Conservation (phyloP, 2,329 filamentous ascomycete species). For the Aspergillus sp. region DNA sequence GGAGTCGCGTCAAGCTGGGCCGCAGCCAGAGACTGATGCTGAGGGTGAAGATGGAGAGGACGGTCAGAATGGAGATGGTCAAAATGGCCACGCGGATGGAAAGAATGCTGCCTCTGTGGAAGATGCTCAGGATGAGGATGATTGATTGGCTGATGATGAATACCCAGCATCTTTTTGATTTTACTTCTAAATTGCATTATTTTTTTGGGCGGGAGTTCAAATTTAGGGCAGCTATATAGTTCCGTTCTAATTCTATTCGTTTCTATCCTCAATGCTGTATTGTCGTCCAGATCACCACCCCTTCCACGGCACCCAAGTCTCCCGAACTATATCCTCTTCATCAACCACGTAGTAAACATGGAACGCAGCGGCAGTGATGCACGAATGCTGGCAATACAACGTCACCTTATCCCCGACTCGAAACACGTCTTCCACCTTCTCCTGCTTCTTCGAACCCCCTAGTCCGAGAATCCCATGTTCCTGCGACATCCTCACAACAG, state of each 20-base stretch:
- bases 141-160: not conserved
- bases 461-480: constrained; percentile 74
- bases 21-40: not conserved
- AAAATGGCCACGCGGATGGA: not conserved
- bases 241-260: no score
- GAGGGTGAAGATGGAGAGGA: not conserved
- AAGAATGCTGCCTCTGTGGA: constrained; percentile 8
- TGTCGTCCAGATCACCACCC: constrained; percentile 17
- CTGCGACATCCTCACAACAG: constrained; percentile 71
- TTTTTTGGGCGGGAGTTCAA: not conserved
- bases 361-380: constrained; percentile 69
- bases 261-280: not conserved
- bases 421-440: constrained; percentile 45
- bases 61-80: not conserved
- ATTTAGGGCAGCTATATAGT: not conserved
- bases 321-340: constrained; percentile 22
- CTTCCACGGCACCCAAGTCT: constrained; percentile 30
- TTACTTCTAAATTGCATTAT: not conserved
- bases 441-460: constrained; percentile 28
- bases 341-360: constrained; percentile 74
- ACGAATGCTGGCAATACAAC: constrained; percentile 79
- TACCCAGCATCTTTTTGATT: not conserved
- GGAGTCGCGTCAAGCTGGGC: not conserved
- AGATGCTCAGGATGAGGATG: constrained; percentile 4
- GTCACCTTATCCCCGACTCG: constrained; percentile 65